Percentiles rank a stretch among this genome's conserved stretches.
phyloP scores from a whole-genome alignment of 2,329 filamentous ascomycete genomes.

The Xylaria polymorpha region DNA sequence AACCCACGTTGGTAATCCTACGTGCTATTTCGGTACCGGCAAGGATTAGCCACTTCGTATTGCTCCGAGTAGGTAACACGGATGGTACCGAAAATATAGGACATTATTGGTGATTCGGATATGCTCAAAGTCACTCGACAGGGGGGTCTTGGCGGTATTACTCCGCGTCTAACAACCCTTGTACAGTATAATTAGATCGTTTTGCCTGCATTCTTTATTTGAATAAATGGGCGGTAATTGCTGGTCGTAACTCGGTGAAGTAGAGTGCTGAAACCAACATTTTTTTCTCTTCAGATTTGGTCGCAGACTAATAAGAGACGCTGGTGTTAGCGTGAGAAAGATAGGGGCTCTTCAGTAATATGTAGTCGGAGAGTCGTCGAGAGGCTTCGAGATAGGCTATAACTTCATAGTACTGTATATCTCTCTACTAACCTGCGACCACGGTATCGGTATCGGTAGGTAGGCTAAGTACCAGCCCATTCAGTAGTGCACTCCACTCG shows the following conservation, averaged over 20 bases:
- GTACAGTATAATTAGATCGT: conserved; percentile 27
- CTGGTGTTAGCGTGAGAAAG: background rate
- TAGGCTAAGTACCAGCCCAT: conserved; percentile 13
- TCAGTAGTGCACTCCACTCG: conserved; percentile 32
- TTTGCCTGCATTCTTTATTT: conserved; percentile 3
- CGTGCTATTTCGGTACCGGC: conserved; percentile 34
- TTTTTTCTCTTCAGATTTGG: background rate
- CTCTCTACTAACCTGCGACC: background rate
- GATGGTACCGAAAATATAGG: conserved; percentile 30
- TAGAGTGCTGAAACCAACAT: background rate
- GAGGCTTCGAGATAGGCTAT: conserved; percentile 14
- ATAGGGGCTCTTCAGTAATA: conserved; percentile 3
- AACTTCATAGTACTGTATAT: background rate
- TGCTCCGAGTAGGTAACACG: conserved; percentile 36
- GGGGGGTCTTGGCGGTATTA: conserved; percentile 31
- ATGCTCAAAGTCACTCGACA: conserved; percentile 28
- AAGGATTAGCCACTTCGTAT: conserved; percentile 35
- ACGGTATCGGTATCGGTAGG: conserved; percentile 3
- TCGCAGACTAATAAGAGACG: background rate
- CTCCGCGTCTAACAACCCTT: conserved; percentile 26
- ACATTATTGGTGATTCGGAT: conserved; percentile 33
- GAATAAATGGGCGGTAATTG: background rate
- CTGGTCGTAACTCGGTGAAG: background rate
- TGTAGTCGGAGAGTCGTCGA: background rate
- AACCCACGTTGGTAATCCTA: conserved; percentile 24